phyloP scores from a whole-genome alignment of 345 rosid species.

The Eucalyptus urophylla region DNA sequence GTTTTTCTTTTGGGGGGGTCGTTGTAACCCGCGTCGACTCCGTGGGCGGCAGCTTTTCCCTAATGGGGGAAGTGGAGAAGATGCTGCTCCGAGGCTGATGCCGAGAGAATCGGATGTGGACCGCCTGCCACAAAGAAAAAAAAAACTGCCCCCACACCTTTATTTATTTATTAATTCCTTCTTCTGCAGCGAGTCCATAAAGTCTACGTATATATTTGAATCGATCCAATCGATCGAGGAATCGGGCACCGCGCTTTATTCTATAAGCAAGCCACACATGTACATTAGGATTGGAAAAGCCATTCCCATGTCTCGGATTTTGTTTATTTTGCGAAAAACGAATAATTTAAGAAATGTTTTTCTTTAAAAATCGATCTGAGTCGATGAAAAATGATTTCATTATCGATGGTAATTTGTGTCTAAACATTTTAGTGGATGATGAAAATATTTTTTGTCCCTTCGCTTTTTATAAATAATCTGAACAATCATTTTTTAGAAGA shows the following conservation, averaged over 20 bases:
- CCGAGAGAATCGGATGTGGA: neutral
- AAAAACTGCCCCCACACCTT: neutral
- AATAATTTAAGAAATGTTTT: fast-evolving
- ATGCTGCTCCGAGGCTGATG: neutral
- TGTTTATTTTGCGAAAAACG: fast-evolving
- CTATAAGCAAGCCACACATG: neutral
- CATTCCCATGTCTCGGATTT: fast-evolving
- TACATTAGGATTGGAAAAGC: neutral
- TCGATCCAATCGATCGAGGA: neutral
- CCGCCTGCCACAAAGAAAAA: neutral
- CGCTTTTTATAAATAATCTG: fast-evolving
- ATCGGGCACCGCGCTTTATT: neutral
- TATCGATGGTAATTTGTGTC: fast-evolving
- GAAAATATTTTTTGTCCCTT: too few species aligned
- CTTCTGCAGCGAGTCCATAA: neutral
- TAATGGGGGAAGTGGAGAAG: neutral
- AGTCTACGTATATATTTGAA: neutral
- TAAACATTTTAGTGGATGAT: fast-evolving
- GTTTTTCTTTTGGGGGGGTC: neutral
- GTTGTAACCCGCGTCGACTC: neutral
- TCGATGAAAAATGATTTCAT: fast-evolving
- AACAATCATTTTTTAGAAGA: fast-evolving
- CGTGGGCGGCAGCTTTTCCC: neutral
- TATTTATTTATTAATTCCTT: neutral
- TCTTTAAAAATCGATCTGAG: fast-evolving